Conservation (phyloP, 1,284 basidiomycete species). For the Microstroma glucosiphilum region DNA sequence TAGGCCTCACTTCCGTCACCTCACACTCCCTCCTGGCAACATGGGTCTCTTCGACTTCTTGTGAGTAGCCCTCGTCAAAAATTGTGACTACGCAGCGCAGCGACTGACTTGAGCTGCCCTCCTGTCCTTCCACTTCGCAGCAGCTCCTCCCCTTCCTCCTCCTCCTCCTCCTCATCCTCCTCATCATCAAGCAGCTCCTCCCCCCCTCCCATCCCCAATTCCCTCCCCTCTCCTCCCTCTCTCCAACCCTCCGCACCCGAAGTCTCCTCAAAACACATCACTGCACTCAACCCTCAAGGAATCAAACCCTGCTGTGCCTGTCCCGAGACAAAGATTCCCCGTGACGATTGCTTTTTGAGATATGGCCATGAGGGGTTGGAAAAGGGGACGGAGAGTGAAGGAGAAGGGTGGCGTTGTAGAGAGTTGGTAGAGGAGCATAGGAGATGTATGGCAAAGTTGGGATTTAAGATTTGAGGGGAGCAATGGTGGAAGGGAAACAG, state of each 20-base stretch:
- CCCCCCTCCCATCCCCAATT: neutral
- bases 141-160: neutral
- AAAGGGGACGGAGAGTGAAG: slow-evolving; percentile 58
- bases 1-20: too few relatives aligned
- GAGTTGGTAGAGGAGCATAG: slow-evolving; percentile 72
- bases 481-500: too few relatives aligned
- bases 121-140: slow-evolving; percentile 4
- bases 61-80: neutral
- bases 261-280: slow-evolving; percentile 29
- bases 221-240: neutral
- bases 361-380: slow-evolving; percentile 58
- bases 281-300: slow-evolving; percentile 70
- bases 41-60: slow-evolving; percentile 6
- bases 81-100: neutral
- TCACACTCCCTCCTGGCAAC: neutral
- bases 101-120: neutral
- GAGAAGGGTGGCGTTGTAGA: slow-evolving; percentile 61
- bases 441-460: slow-evolving; percentile 72
- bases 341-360: slow-evolving; percentile 89
- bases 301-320: slow-evolving; percentile 94
- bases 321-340: slow-evolving; percentile 78
- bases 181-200: neutral
- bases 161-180: neutral
- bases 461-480: slow-evolving; percentile 41
- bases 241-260: neutral